Evolutionary conservation across 2,329 filamentous ascomycete species (phyloP).

Genomic region (Zasmidium cellare): DNA sequence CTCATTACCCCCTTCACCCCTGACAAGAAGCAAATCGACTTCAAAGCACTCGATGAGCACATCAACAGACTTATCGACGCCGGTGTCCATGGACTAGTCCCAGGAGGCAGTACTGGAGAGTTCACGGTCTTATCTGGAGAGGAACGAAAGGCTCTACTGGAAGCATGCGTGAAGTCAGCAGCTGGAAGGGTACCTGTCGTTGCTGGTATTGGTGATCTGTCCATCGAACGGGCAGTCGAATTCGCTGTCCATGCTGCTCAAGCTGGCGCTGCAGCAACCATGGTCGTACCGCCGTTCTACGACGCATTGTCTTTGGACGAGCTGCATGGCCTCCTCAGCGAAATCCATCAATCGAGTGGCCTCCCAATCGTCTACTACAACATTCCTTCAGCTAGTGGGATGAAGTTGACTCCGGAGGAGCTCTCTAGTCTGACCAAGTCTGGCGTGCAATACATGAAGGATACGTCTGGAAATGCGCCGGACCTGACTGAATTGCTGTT

Average conservation of each 20-base stretch:
- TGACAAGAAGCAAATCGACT: constrained; percentile 45
- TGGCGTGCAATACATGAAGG: constrained; percentile 54
- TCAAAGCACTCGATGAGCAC: constrained; percentile 42
- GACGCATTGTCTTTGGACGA: constrained; percentile 45
- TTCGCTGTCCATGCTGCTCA: constrained; percentile 43
- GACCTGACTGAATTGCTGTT: constrained; percentile 53
- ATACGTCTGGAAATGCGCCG: constrained; percentile 54
- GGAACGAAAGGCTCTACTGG: constrained; percentile 49
- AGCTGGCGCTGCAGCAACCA: constrained; percentile 44
- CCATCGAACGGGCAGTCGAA: constrained; percentile 43
- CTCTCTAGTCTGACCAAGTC: constrained; percentile 47
- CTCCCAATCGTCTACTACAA: constrained; percentile 55
- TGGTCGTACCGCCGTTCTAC: constrained; percentile 55
- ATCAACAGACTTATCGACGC: constrained; percentile 48
- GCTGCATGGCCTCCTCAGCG: constrained; percentile 42
- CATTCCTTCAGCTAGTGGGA: constrained; percentile 50
- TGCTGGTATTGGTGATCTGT: constrained; percentile 47
- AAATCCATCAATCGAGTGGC: constrained; percentile 42
- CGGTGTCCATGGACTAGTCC: constrained; percentile 53
- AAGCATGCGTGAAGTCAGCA: constrained; percentile 40
- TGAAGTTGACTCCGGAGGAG: constrained; percentile 44
- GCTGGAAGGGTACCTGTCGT: constrained; percentile 45
- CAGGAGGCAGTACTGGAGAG: constrained; percentile 53
- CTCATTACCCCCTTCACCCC: constrained; percentile 51
- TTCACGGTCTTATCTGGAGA: constrained; percentile 47